Conservation (phyloP, 768 basidiomycete species). For the Mycena capillaripes region DNA sequence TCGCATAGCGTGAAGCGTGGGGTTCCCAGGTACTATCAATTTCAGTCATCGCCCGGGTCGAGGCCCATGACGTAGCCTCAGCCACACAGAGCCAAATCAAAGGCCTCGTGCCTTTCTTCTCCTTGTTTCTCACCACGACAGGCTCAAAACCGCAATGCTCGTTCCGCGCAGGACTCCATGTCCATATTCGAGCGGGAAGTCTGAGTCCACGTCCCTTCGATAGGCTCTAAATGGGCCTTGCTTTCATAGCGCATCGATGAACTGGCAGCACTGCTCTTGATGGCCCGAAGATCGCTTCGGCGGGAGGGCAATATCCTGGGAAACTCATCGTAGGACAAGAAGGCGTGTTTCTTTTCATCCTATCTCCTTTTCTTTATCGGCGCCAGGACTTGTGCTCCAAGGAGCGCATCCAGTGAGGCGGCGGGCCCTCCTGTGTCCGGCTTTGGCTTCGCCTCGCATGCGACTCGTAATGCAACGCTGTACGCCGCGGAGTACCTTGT, state of each 20-base stretch:
- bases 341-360: constrained; percentile 3
- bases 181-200: constrained; percentile 2
- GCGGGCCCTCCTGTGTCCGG: background rate
- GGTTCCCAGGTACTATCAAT: too few species aligned
- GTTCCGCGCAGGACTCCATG: constrained; percentile 5
- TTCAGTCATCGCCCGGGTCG: too few species aligned
- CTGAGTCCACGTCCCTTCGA: constrained; percentile 1
- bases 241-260: constrained; percentile 1
- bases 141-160: constrained; percentile 5
- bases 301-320: constrained; percentile 5
- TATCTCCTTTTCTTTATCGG: constrained; percentile 2
- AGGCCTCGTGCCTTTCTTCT: background rate
- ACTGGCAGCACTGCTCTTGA: background rate
- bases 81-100: too few species aligned
- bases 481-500: constrained; percentile 2
- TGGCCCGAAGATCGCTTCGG: constrained; percentile 8
- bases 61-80: too few species aligned
- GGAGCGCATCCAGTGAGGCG: constrained; percentile 3
- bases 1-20: too few species aligned
- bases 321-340: background rate
- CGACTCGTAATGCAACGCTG: constrained; percentile 4
- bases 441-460: constrained; percentile 4
- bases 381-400: background rate
- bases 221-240: background rate
- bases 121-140: constrained; percentile 5